Conservation (phyloP, 2,329 filamentous ascomycete genomes). For the Arthrobotrys pseudoclavata region DNA sequence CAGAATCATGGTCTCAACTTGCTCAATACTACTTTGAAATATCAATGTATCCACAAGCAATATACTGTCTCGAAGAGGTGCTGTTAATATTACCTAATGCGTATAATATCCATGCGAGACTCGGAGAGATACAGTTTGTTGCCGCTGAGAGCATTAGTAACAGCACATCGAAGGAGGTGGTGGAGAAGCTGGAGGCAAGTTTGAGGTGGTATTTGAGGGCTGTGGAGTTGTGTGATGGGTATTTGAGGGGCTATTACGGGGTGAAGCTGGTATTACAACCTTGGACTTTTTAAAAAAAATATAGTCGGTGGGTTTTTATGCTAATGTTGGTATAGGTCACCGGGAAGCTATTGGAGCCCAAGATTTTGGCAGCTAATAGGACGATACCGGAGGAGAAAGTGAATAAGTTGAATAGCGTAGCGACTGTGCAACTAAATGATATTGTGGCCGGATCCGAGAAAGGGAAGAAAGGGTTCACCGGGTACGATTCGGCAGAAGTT, state of each 20-base stretch:
- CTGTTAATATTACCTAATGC: conserved; percentile 88
- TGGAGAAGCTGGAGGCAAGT: conserved; percentile 74
- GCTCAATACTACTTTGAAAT: conserved; percentile 86
- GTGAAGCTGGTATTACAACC: conserved; percentile 77
- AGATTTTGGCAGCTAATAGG: conserved; percentile 39
- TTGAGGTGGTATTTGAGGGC: conserved; percentile 89
- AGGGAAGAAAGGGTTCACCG: conserved; percentile 77
- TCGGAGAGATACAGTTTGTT: conserved; percentile 87
- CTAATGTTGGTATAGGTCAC: conserved; percentile 65
- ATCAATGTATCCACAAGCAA: conserved; percentile 83
- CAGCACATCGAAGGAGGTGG: conserved; percentile 14
- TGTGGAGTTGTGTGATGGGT: conserved; percentile 93
- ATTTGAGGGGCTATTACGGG: conserved; percentile 92
- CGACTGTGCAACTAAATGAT: conserved; percentile 80
- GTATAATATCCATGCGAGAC: conserved; percentile 83
- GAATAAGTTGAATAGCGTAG: conserved; percentile 77
- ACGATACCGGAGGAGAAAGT: conserved; percentile 69
- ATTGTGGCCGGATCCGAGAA: conserved; percentile 77
- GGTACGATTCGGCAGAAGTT: conserved; percentile 79
- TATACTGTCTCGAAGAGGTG: conserved; percentile 91
- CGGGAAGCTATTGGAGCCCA: conserved; percentile 39
- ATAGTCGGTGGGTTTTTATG: conserved; percentile 42
- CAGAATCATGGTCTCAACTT: conserved; percentile 93
- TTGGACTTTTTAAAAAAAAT: background rate
- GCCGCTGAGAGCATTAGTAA: conserved; percentile 67